Base-by-base conservation (phyloP, 768 basidiomycete species). In the Lactarius sanguifluus region DNA sequence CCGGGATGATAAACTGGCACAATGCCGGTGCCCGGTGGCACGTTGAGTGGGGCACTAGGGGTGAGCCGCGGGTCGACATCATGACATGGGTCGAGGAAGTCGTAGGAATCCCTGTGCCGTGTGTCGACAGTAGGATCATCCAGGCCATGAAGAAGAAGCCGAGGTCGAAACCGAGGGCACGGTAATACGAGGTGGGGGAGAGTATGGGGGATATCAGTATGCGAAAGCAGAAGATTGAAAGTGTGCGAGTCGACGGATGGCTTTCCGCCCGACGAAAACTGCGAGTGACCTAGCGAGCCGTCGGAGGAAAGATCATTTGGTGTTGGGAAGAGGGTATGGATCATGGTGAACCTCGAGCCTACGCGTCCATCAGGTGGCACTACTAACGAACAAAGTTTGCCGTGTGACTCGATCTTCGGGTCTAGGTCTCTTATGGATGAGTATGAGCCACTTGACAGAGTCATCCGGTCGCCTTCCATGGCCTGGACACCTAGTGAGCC, bases 401-500 rank as follows among this genome's bases (percentile, higher is more conserved):
- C 59, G 4, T 30, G 62, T 55, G 62, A 60, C 66, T 67, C 66
- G 23, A 59, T n/a, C 41, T 30, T 30, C 0, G 40, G 28, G 36
- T 40, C 66, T 59, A 59, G 41, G 34, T 62, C 65, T 45, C 55
- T 55, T 52, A 57, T 41, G 40, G 56, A 38, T 40, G 38, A 5
- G 62, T 18, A 23, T 2, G 50, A 25, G 50, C 60, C 50, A 54
- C 25, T 52, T 38, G 50, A 30, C 15, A 56, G 56, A 50, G 58
- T 58, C 50, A 59, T 58, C 52, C 56, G 41, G 47, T 69, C 68
- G 52, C 57, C 65, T 5, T 69, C 68, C 41, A 30, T 43, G 61
- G 60, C 28, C 68, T 62, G 56, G 23, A 43, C 18, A 10, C 52
- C 50, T 23, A 52, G 20, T 30, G 61, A 43, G n/a, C 32, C 32